Evolutionary conservation across 208 protist species (phyloP).

Genomic region (Wallacemonas rigidus): DNA sequence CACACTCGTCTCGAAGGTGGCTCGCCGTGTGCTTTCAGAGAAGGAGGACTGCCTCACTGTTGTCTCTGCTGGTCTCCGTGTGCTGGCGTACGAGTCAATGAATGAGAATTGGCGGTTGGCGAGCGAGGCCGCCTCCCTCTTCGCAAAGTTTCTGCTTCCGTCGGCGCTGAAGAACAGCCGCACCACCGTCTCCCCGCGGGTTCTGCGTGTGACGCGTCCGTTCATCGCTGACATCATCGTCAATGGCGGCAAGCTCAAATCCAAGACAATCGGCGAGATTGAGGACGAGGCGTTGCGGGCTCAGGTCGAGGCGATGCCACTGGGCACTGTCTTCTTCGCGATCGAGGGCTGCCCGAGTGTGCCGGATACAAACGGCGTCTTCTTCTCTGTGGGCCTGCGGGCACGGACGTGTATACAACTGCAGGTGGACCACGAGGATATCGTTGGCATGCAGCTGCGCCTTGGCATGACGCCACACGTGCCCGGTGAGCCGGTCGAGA

Average conservation of each 20-base stretch:
- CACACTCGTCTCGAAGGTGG: conserved; percentile 63
- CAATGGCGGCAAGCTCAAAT: conserved; percentile 68
- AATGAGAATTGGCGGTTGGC: conserved; percentile 76
- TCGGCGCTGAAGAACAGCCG: conserved; percentile 1
- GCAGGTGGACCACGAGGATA: conserved; percentile 81
- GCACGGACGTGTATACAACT: conserved; percentile 74
- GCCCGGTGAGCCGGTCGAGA: background rate
- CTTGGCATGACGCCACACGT: conserved; percentile 41
- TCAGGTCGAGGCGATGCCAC: conserved; percentile 43
- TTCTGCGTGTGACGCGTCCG: conserved; percentile 48
- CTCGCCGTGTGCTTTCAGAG: conserved; percentile 47
- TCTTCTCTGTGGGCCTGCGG: conserved; percentile 69
- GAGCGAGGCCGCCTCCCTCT: conserved; percentile 70
- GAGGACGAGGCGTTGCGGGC: conserved; percentile 44
- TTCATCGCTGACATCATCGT: conserved; percentile 56
- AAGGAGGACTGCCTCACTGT: conserved; percentile 74
- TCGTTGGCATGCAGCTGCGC: conserved; percentile 75
- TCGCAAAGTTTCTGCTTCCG: conserved; percentile 57
- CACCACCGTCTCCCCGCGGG: conserved; percentile 40
- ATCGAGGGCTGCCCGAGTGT: conserved; percentile 31
- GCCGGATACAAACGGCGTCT: conserved; percentile 26
- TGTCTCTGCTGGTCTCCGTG: conserved; percentile 77
- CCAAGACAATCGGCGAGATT: conserved; percentile 53
- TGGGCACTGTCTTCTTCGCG: conserved; percentile 63
- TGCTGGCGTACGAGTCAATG: conserved; percentile 69